Evolutionary conservation across 305 asterid genomes (phyloP).

Genomic region (Fraxinus platypoda): DNA sequence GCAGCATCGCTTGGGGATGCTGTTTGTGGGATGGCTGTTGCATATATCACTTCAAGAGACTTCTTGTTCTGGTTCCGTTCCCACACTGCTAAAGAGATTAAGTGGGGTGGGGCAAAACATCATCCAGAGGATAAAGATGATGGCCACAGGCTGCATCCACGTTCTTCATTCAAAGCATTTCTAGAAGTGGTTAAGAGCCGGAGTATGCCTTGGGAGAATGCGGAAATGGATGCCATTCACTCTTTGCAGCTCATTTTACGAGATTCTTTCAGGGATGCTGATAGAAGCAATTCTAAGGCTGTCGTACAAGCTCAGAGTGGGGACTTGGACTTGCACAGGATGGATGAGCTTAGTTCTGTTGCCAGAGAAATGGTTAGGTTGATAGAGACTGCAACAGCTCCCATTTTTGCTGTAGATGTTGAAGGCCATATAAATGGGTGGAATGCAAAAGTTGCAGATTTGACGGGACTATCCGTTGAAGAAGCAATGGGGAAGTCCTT

Average conservation of each 20-base stretch:
- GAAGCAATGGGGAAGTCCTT: slow-evolving; percentile 87
- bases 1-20: slow-evolving; percentile 80
- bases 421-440: slow-evolving; percentile 79
- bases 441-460: slow-evolving; percentile 80
- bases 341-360: slow-evolving; percentile 83
- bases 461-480: slow-evolving; percentile 69
- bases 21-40: slow-evolving; percentile 93
- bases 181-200: slow-evolving; percentile 86
- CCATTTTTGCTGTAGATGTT: slow-evolving; percentile 82
- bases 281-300: slow-evolving; percentile 61
- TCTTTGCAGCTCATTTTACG: slow-evolving; percentile 86
- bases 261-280: slow-evolving; percentile 72
- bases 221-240: slow-evolving; percentile 92
- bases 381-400: slow-evolving; percentile 92
- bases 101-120: slow-evolving; percentile 98
- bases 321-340: slow-evolving; percentile 54
- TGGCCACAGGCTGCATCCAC: slow-evolving; percentile 88
- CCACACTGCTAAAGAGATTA: slow-evolving; percentile 77
- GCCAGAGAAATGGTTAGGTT: slow-evolving; percentile 92
- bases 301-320: slow-evolving; percentile 44
- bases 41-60: slow-evolving; percentile 67
- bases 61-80: slow-evolving; percentile 91
- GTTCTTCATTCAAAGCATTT: slow-evolving; percentile 83
- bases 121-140: slow-evolving; percentile 87
- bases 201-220: slow-evolving; percentile 85